Conservation (phyloP, 495 filamentous ascomycete genomes). For the Chaetomium cochliodes region DNA sequence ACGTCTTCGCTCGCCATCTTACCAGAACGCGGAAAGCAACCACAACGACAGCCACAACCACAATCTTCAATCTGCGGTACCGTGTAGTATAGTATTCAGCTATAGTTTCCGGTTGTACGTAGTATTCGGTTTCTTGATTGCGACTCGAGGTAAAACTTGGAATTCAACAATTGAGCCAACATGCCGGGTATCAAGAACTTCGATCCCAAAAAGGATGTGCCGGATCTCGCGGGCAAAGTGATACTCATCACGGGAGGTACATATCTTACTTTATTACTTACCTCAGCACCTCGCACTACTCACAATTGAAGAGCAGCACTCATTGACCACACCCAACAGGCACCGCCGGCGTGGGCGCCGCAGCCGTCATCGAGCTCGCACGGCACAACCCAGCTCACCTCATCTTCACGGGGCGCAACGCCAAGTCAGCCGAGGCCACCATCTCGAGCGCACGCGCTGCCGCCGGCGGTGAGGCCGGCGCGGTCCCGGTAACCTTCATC, state of each 20-base stretch:
- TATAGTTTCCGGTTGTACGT: too few relatives aligned
- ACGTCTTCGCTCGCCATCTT: too few relatives aligned
- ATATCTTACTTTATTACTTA: neutral
- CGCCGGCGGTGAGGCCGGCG: neutral
- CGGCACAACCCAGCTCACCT: constrained; percentile 13
- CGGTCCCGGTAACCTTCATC: constrained; percentile 13
- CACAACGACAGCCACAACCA: too few relatives aligned
- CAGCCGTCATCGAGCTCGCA: constrained; percentile 3
- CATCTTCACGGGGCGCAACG: constrained; percentile 20
- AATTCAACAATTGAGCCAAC: neutral
- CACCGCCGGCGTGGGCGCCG: constrained; percentile 14
- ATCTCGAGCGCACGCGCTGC: constrained; percentile 5
- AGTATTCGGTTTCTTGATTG: too few relatives aligned
- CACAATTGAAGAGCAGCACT: neutral
- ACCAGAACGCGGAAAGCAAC: too few relatives aligned
- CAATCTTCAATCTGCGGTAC: too few relatives aligned
- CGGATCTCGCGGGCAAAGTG: constrained; percentile 12
- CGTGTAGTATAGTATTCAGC: too few relatives aligned
- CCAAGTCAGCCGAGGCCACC: constrained; percentile 11
- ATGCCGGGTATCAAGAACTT: constrained; percentile 9
- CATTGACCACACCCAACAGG: neutral
- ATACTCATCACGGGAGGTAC: constrained; percentile 18
- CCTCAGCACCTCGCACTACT: neutral
- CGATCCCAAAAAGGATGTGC: constrained; percentile 13
- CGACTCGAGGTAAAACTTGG: too few relatives aligned